Base-by-base conservation (phyloP, 2,329 filamentous ascomycete genomes). In the Arthrobotrys sphaeroides region DNA sequence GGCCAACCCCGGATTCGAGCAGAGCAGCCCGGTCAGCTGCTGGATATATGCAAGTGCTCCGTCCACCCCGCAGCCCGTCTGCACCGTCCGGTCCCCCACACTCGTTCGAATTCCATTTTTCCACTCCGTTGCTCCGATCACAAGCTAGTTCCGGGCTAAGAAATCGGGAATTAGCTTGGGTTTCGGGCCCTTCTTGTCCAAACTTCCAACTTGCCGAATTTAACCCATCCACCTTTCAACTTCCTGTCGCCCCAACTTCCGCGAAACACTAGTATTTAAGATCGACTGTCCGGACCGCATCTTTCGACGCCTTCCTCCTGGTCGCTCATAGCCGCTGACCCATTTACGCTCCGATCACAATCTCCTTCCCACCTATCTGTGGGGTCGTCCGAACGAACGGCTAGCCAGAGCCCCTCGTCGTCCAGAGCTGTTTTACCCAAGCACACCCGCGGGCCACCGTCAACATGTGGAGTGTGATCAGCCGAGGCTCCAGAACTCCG, bases 401-500 rank as follows among this genome's bases (percentile, higher is more conserved):
- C 51, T 73, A 59, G 59, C 28, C 28, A 16, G 31, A 74, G 70
- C 62, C 38, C 70, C 51, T 73, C 53, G 26, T n/a, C n/a, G n/a
- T n/a, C n/a, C n/a, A n/a, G n/a, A n/a, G n/a, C 33, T 73, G 33
- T 49, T 61, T n/a, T 45, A 38, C 45, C 43, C 36, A 51, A 53
- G 42, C 49, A 40, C 60, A 61, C 51, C 69, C 69, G 53, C 69
- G 69, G 64, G 60, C 38, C 64, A 65, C 55, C 64, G 47, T 38
- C 72, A 75, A 61, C 75, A 77, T 77, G 75, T 77, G 70, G 69
- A 77, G 72, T 61, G 57, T 75, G 75, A 74, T 77, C 66, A 77
- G 69, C 69, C 75, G 75, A 77, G 69, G 75, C 75, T 64, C 60
- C 43, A 70, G 75, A 53, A 55, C 64, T 55, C 69, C 62, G 47